A percentile compares a stretch with the other conserved stretches of the same genome.
Conservation (phyloP, 495 filamentous ascomycete species). For the Xylaria acuta region DNA sequence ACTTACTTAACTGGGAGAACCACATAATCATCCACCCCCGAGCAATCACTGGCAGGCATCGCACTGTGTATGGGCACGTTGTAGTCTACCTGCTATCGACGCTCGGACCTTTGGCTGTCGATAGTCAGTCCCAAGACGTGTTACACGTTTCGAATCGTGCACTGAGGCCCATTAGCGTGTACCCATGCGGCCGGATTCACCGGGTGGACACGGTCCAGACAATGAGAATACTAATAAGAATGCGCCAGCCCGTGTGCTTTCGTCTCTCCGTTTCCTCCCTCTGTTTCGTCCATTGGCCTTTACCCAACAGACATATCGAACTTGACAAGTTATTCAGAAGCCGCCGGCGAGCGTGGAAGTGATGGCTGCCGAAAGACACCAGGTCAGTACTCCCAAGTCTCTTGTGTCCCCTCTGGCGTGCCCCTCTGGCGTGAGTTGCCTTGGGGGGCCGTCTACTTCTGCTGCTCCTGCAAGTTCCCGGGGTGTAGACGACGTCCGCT, state of each 20-base stretch:
- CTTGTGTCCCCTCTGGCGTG: not conserved
- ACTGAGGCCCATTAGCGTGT: conserved; percentile 7
- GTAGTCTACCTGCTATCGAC: not conserved
- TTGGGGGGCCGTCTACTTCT: not conserved
- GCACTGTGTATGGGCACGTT: conserved; percentile 1
- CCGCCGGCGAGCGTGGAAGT: conserved; percentile 5
- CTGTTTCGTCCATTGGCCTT: not conserved
- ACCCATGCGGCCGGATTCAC: conserved; percentile 8
- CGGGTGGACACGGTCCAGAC: not conserved
- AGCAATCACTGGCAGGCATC: not conserved
- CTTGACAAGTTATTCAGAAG: not conserved
- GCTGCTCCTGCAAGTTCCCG: not conserved
- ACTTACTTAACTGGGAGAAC: conserved; percentile 3
- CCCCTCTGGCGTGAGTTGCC: not conserved
- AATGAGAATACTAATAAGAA: conserved; percentile 11
- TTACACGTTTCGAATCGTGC: conserved; percentile 23
- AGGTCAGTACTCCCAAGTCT: conserved; percentile 9
- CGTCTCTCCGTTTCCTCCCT: not conserved
- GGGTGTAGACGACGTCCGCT: not conserved
- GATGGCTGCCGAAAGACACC: conserved; percentile 16
- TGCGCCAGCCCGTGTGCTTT: not conserved
- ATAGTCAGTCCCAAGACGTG: not conserved
- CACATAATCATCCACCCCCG: not conserved
- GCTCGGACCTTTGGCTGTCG: conserved; percentile 16
- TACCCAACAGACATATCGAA: not conserved